These are phyloP conservation scores for Delitschia confertaspora DNA, from an alignment of 495 filamentous ascomycete genomes.

Conservation along the genomic window DNA sequence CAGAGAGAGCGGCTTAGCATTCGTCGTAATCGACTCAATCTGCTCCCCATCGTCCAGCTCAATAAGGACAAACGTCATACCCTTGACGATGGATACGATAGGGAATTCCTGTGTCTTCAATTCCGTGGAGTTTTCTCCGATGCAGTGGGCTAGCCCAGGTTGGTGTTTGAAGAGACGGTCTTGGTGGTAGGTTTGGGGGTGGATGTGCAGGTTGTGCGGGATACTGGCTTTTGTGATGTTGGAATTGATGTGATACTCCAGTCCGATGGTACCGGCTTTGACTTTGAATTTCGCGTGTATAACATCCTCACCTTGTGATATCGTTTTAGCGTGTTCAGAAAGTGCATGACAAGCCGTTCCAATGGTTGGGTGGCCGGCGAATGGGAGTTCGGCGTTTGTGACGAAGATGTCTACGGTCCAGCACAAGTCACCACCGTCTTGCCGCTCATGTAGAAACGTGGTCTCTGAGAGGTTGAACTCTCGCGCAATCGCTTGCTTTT, in stretches of 20 bases:
- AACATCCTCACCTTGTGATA: background rate
- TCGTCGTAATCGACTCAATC: slow-evolving; percentile 34
- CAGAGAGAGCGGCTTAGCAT: slow-evolving; percentile 9
- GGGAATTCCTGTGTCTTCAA: slow-evolving; percentile 37
- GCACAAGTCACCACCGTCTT: background rate
- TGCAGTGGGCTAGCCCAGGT: slow-evolving; percentile 24
- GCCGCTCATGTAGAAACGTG: slow-evolving; percentile 57
- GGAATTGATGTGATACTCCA: slow-evolving; percentile 36
- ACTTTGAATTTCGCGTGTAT: slow-evolving; percentile 35
- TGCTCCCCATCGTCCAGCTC: slow-evolving; percentile 41
- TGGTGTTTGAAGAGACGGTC: slow-evolving; percentile 31
- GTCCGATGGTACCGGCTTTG: slow-evolving; percentile 54
- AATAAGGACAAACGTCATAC: slow-evolving; percentile 57
- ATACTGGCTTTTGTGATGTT: slow-evolving; percentile 45
- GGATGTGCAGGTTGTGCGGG: slow-evolving; percentile 58
- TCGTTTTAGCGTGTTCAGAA: slow-evolving; percentile 6
- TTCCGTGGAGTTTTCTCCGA: slow-evolving; percentile 29
- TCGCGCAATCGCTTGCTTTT: slow-evolving; percentile 56
- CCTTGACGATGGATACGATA: slow-evolving; percentile 56
- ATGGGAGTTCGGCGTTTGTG: slow-evolving; percentile 53
- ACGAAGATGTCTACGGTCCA: slow-evolving; percentile 65
- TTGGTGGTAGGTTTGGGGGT: slow-evolving; percentile 37
- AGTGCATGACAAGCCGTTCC: slow-evolving; percentile 44
- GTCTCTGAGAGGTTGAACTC: slow-evolving; percentile 87
- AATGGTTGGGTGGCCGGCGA: slow-evolving; percentile 73